These are phyloP conservation scores for Aspergillus brunneoviolaceus DNA, from an alignment of 2,329 filamentous ascomycete genomes.

Conservation along the genomic window DNA sequence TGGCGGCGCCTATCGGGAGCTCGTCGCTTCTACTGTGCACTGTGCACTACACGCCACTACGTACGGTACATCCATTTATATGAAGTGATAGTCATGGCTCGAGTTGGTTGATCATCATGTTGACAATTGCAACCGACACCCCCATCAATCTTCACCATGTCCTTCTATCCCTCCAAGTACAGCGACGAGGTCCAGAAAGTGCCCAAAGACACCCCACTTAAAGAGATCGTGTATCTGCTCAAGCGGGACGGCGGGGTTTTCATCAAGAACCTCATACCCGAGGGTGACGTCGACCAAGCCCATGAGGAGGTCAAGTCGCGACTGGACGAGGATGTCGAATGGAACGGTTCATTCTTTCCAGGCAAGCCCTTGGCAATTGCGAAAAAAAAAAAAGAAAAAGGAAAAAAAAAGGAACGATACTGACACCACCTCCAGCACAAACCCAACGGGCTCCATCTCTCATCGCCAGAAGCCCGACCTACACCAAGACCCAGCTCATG, in stretches of 20 bases:
- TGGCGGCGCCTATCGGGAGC: not conserved
- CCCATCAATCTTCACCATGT: not conserved
- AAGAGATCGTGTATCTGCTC: slow-evolving; percentile 5
- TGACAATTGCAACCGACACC: not conserved
- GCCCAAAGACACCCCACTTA: not conserved
- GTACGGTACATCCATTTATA: not conserved
- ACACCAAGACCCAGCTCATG: slow-evolving; percentile 19
- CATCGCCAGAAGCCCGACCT: slow-evolving; percentile 8
- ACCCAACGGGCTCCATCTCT: slow-evolving; percentile 10
- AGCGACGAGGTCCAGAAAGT: slow-evolving; percentile 5
- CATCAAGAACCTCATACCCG: slow-evolving; percentile 1
- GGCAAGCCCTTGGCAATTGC: not conserved
- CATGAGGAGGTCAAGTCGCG: not conserved
- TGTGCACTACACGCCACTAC: no score
- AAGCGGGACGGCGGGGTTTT: slow-evolving; percentile 11
- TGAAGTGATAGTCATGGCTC: not conserved
- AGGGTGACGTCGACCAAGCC: slow-evolving; percentile 2
- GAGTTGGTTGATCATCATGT: not conserved
- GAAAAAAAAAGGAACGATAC: no score
- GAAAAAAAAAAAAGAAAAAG: no score
- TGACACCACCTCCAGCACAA: slow-evolving; percentile 5
- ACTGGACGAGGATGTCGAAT: not conserved
- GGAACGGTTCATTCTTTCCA: slow-evolving; percentile 2
- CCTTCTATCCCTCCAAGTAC: not conserved
- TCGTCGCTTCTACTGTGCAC: not conserved